Base-by-base conservation (phyloP, 2,329 filamentous ascomycete species). In the Elsinoe ampelina region DNA sequence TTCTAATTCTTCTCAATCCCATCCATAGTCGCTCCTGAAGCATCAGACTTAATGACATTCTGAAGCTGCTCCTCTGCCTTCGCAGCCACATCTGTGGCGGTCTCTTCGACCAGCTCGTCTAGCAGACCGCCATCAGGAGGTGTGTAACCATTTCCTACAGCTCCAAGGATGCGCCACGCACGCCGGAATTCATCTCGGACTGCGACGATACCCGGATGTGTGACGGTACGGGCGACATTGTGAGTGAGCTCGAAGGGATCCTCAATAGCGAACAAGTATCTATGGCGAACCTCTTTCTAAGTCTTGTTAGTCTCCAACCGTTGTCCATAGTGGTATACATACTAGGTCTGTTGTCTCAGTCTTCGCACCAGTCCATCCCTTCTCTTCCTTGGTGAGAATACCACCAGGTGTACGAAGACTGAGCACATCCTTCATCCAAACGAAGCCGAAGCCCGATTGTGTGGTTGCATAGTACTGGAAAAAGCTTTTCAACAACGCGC, bases 201-300 rank as follows among this genome's bases (percentile, higher is more conserved):
- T 0, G 85, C 80, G 1, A 88, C 84, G 61, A 95, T 88, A 1
- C 89, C 89, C 59, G 84, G 81, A 65, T 92, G 87, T 5, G 86
- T 90, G 1, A 95, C 89, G 0, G 89, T 95, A 51, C 89, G 78
- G 2, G 87, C 91, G 34, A 95, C 86, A 63, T 95, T 96, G 71
- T 95, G 89, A 39, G 89, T 84, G 1, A 84, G 72, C 72, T 95
- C 89, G 65, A 95, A 95, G 0, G 91, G 91, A 68, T 95, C 91
- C 67, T 95, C 91, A 59, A 96, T 91, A 32, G 89, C 88, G 62
- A 95, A 87, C 3, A 95, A 78, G 68, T 89, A 95, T 11, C 89
- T 82, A 65, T 90, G 82, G 1, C 87, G 81, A 12, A 92, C 79
- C 65, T 90, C 87, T 63, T 86, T 87, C 54, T 70, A 66, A 20